These are phyloP conservation scores for Lachnellula occidentalis DNA, from an alignment of 2,329 filamentous ascomycete species.

Conservation along the genomic window DNA sequence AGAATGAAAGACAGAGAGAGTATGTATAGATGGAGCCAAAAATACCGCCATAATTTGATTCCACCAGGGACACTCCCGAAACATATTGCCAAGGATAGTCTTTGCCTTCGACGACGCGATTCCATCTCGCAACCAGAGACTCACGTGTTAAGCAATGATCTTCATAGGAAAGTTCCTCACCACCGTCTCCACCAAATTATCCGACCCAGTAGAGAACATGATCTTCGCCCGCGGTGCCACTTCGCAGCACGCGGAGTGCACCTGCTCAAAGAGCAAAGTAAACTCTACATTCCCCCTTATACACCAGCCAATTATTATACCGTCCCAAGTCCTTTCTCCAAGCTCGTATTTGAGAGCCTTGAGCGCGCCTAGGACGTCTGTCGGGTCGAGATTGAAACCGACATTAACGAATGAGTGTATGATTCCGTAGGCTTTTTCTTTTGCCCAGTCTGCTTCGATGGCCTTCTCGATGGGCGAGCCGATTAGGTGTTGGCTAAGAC, in stretches of 20 bases:
- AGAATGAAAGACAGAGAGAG: no score
- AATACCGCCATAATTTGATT: no score
- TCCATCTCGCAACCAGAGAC: background rate
- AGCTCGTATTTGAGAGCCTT: constrained; percentile 1
- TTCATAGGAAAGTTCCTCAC: constrained; percentile 6
- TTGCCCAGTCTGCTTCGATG: constrained; percentile 4
- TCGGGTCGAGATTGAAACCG: constrained; percentile 2
- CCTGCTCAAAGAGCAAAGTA: constrained; percentile 7
- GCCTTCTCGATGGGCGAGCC: constrained; percentile 1
- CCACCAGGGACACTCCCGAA: no score
- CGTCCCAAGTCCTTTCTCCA: constrained; percentile 4
- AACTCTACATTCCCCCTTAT: constrained; percentile 9
- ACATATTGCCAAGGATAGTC: no score
- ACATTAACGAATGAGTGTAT: constrained; percentile 1
- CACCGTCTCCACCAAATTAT: constrained; percentile 8
- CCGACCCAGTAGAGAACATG: constrained; percentile 6
- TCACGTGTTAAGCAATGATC: background rate
- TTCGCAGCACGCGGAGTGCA: background rate
- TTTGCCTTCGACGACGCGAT: no score
- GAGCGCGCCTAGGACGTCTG: background rate
- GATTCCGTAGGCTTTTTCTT: background rate
- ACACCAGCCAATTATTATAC: constrained; percentile 8
- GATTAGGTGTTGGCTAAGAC: constrained; percentile 1
- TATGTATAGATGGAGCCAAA: no score
- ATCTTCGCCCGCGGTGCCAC: background rate